phyloP scores from a whole-genome alignment of 805 yeast genomes.

The Clavispora fructus region DNA sequence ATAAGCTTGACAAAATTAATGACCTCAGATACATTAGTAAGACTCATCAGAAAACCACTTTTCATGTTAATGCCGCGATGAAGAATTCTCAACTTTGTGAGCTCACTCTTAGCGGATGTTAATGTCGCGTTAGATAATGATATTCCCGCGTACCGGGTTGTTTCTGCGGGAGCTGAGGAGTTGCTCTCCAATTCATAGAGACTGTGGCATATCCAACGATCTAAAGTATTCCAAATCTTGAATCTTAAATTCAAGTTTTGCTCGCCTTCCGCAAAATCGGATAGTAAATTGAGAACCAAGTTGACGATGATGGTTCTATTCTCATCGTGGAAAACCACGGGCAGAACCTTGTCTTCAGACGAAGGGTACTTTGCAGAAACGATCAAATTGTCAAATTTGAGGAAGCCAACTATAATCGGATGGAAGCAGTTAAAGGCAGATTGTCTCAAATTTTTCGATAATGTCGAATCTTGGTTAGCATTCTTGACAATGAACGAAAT shows the following conservation, averaged over 20 bases:
- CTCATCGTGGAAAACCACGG: constrained; percentile 27
- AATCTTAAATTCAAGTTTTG: constrained; percentile 29
- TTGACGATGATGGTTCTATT: constrained; percentile 32
- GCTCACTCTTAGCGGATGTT: constrained; percentile 3
- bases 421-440: constrained; percentile 27
- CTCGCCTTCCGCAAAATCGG: constrained; percentile 44
- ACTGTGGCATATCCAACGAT: constrained; percentile 58
- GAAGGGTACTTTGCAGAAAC: constrained; percentile 8
- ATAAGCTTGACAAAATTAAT: constrained; percentile 62
- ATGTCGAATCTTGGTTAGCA: constrained; percentile 19
- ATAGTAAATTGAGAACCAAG: constrained; percentile 46
- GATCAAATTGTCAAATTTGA: constrained; percentile 37
- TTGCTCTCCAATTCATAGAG: constrained; percentile 9
- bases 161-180: constrained; percentile 12
- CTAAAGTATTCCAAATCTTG: constrained; percentile 64
- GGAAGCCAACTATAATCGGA: constrained; percentile 30
- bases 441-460: constrained; percentile 17
- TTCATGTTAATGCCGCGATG: constrained; percentile 6
- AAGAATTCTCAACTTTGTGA: constrained; percentile 5
- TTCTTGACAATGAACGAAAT: constrained; percentile 37
- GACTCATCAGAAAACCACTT: constrained; percentile 25
- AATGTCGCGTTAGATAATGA: constrained; percentile 3
- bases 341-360: constrained; percentile 12
- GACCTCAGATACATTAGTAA: constrained; percentile 49
- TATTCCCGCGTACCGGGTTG: constrained; percentile 15